Percentiles rank a stretch among this genome's conserved stretches.
Conservation (phyloP, 805 yeast species). For the Candida oleophila region DNA sequence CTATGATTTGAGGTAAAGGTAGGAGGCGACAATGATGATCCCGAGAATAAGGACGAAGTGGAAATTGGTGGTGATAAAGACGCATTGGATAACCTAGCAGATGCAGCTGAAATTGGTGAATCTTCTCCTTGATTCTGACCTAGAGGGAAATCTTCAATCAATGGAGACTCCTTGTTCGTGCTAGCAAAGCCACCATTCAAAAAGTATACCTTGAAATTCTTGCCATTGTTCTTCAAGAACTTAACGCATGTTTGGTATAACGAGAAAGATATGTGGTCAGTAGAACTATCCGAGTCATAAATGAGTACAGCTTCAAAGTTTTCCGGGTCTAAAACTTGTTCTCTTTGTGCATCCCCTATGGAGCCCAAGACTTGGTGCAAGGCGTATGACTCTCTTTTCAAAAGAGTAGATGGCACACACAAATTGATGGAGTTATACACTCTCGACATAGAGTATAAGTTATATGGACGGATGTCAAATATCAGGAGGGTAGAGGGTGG, state of each 20-base stretch:
- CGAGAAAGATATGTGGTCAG: constrained; percentile 19
- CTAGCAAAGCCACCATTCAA: constrained; percentile 28
- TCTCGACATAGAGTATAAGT: constrained; percentile 29
- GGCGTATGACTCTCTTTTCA: constrained; percentile 37
- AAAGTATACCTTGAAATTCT: constrained; percentile 18
- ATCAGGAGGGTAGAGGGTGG: constrained; percentile 14
- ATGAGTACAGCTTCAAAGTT: constrained; percentile 14
- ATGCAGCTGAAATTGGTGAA: neutral
- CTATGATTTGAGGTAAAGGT: constrained; percentile 3
- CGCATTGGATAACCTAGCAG: neutral
- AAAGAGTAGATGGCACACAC: constrained; percentile 45
- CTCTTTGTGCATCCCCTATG: constrained; percentile 14
- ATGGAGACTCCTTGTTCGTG: constrained; percentile 3
- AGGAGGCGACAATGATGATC: constrained; percentile 8
- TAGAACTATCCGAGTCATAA: constrained; percentile 32
- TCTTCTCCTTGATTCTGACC: neutral
- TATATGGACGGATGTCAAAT: constrained; percentile 42
- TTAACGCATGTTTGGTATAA: constrained; percentile 35
- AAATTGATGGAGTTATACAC: constrained; percentile 33
- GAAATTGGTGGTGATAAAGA: constrained; percentile 7
- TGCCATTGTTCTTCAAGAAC: constrained; percentile 19
- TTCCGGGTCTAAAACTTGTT: neutral
- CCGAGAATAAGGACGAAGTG: constrained; percentile 9
- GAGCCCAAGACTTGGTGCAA: constrained; percentile 32
- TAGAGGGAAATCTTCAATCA: constrained; percentile 1